Base-by-base conservation (phyloP, 148 eudicot genomes). In the Euryodendron excelsum region DNA sequence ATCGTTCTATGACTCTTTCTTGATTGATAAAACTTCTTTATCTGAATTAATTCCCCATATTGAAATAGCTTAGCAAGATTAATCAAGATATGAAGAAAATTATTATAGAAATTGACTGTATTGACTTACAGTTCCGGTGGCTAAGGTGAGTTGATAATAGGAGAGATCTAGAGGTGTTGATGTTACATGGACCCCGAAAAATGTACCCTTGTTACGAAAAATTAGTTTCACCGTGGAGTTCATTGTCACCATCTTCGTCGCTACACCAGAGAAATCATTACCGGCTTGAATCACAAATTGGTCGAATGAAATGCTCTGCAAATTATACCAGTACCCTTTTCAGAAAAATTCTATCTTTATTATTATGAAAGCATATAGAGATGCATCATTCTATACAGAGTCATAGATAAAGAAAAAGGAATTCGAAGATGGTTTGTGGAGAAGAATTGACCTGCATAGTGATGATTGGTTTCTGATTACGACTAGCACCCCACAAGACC, bases 401-500 rank as follows among this genome's bases (percentile, higher is more conserved):
- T n/a, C n/a, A n/a, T n/a, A n/a, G n/a, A n/a, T n/a, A n/a, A n/a
- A n/a, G n/a, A n/a, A n/a, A n/a, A n/a, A n/a, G n/a, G n/a, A n/a
- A n/a, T n/a, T n/a, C n/a, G n/a, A n/a, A n/a, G n/a, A n/a, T n/a
- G 10, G 31, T 15, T 23, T 18, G 17, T 37, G 3, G 2, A 7
- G 15, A 28, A 13, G 8, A 5, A 36, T 30, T 20, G 78, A 95
- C 99, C 98, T 87, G 91, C 84, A 95, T 85, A 17, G 89, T 79
- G 81, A 95, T 80, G 5, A 85, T 30, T 8, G 99, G 98, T 79
- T 85, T 93, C 75, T 95, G 98, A 81, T 85, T 84, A 8, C 88
- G 82, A 78, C 94, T 91, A 25, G 93, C 97, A 10, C 94, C 99
- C 96, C 94, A 95, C 78, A 95, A 62, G 59, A 95, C 89, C 84